phyloP scores from a whole-genome alignment of 2,329 filamentous ascomycete genomes.

The Pseudocercospora vitis region DNA sequence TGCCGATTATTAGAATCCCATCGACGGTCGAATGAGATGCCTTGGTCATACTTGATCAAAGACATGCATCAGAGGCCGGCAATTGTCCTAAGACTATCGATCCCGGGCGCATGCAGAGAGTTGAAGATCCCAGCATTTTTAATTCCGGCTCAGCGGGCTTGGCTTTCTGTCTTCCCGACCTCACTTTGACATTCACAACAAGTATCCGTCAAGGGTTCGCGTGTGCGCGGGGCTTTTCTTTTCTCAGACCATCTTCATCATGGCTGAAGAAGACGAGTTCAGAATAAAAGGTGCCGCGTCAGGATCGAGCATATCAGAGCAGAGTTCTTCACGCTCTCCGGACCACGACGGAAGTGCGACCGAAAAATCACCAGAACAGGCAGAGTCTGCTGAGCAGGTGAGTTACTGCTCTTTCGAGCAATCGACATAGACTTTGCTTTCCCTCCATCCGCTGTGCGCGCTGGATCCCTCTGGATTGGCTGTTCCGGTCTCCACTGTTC shows the following conservation, averaged over 20 bases:
- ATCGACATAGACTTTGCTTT: background rate
- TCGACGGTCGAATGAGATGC: background rate
- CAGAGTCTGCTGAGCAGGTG: conserved; percentile 25
- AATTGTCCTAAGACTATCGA: background rate
- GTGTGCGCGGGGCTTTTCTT: background rate
- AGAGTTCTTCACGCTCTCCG: conserved; percentile 9
- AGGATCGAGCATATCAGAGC: conserved; percentile 7
- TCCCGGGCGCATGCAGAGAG: conserved; percentile 1
- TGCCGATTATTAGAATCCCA: background rate
- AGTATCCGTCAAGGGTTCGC: background rate
- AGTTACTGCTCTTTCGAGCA: conserved; percentile 17
- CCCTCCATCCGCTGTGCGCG: background rate
- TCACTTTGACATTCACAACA: conserved; percentile 13
- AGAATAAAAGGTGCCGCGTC: conserved; percentile 29
- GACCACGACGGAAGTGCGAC: conserved; percentile 18
- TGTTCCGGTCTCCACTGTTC: background rate
- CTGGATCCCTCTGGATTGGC: background rate
- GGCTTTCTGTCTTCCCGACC: conserved; percentile 10
- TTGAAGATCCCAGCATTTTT: conserved; percentile 6
- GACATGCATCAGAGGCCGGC: background rate
- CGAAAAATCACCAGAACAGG: conserved; percentile 16
- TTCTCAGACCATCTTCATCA: conserved; percentile 11
- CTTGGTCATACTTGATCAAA: background rate
- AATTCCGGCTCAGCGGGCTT: conserved; percentile 6
- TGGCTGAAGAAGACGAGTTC: conserved; percentile 27